A percentile compares a stretch with the other conserved stretches of the same genome.
phyloP scores from a whole-genome alignment of 228 moss, liverwort and hornwort species.

The Sphagnum fallax region DNA sequence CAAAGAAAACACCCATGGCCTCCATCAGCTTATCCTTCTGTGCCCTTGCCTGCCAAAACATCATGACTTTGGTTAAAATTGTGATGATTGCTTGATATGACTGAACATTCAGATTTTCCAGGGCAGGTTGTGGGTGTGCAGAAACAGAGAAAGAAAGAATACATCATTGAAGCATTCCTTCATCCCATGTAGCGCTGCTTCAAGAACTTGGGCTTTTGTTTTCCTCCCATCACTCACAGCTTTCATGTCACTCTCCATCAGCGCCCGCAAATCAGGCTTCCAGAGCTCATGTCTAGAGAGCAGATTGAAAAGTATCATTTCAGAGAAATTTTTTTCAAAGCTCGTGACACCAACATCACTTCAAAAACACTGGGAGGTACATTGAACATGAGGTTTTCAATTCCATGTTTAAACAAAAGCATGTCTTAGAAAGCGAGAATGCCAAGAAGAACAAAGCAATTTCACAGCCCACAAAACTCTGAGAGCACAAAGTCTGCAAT shows the following conservation, averaged over 20 bases:
- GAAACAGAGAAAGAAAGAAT: constrained; percentile 13
- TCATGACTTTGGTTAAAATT: no score
- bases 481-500: no score
- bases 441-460: no score
- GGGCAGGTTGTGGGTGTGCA: neutral
- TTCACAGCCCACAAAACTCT: no score
- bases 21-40: constrained; percentile 85
- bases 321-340: no score
- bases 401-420: no score
- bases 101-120: neutral
- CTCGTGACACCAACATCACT: no score
- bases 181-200: constrained; percentile 81
- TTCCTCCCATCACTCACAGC: constrained; percentile 97
- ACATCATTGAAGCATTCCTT: constrained; percentile 87
- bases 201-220: constrained; percentile 80
- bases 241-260: constrained; percentile 99
- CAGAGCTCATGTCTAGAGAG: constrained; percentile 73
- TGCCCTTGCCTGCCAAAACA: constrained; percentile 55
- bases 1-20: constrained; percentile 95
- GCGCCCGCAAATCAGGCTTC: constrained; percentile 93
- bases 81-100: neutral
- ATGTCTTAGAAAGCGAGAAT: no score
- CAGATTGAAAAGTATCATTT: neutral
- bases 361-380: no score
- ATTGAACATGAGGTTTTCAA: no score